Evolutionary conservation across 2,329 filamentous ascomycete genomes (phyloP).

Genomic region (Ophiostoma sp.): DNA sequence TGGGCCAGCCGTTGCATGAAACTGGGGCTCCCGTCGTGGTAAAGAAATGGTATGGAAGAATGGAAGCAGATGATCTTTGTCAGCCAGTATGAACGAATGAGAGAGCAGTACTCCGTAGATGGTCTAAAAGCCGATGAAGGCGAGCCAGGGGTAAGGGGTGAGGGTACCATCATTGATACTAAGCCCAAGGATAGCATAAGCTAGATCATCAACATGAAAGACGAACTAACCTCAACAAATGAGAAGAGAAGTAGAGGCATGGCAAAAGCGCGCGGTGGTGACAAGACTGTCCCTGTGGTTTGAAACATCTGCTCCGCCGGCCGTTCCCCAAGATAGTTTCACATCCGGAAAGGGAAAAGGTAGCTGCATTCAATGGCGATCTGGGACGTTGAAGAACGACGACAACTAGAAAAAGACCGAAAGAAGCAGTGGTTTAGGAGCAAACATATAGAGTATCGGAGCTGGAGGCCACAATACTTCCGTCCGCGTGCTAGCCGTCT

Average conservation of each 20-base stretch:
- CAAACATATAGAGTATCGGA: not conserved
- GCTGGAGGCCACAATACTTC: not conserved
- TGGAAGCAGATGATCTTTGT: not conserved
- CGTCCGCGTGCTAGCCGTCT: not conserved
- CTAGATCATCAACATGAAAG: not conserved
- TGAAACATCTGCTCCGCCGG: slow-evolving; percentile 23
- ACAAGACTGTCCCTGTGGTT: slow-evolving; percentile 1
- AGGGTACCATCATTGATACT: not conserved
- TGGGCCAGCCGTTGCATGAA: not conserved
- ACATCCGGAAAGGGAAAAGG: slow-evolving; percentile 9
- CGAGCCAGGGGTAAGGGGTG: slow-evolving; percentile 17
- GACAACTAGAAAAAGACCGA: not conserved
- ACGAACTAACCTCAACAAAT: not conserved
- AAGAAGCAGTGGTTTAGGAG: not conserved
- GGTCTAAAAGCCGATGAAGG: slow-evolving; percentile 1
- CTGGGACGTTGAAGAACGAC: not conserved
- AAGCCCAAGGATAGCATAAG: not conserved
- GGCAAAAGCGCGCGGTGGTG: too few relatives aligned
- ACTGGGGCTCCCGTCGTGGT: not conserved
- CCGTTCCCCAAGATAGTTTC: slow-evolving; percentile 22
- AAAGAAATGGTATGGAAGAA: not conserved
- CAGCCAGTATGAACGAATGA: too few relatives aligned
- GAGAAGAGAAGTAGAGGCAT: not conserved
- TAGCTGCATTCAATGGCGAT: not conserved
- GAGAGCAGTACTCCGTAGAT: not conserved